Conservation (phyloP, 352 stramenopile genomes). For the Aphanomyces cochlioides region DNA sequence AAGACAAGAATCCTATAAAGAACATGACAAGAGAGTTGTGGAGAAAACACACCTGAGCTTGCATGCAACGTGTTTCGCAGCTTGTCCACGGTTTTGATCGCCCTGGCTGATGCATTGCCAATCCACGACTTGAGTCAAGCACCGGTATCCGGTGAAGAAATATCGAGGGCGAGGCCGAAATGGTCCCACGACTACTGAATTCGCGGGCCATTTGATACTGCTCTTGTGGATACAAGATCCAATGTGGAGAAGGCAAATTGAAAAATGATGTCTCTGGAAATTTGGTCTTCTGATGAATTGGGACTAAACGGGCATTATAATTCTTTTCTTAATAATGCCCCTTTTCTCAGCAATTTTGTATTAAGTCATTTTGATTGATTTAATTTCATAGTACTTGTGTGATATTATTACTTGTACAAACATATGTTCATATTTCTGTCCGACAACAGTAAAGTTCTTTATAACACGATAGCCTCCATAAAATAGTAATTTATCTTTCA, state of each 20-base stretch:
- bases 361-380: neutral
- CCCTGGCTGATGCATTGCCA: neutral
- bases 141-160: neutral
- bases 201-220: neutral
- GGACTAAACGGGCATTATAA: no score
- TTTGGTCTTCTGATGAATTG: slow-evolving; percentile 7
- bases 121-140: neutral
- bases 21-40: no score
- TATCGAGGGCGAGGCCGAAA: neutral
- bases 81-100: neutral
- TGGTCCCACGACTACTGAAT: slow-evolving; percentile 11
- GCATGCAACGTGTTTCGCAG: neutral
- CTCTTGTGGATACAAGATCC: slow-evolving; percentile 4
- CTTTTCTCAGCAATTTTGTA: no score
- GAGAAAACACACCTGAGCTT: neutral
- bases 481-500: neutral
- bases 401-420: neutral
- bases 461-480: neutral
- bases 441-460: neutral
- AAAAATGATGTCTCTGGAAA: slow-evolving; percentile 6
- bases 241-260: neutral
- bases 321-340: no score
- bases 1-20: no score
- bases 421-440: neutral
- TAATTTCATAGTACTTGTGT: neutral